Evolutionary conservation across 225 moss, liverwort and hornwort genomes (phyloP).

Genomic region (Marchantia polymorpha): DNA sequence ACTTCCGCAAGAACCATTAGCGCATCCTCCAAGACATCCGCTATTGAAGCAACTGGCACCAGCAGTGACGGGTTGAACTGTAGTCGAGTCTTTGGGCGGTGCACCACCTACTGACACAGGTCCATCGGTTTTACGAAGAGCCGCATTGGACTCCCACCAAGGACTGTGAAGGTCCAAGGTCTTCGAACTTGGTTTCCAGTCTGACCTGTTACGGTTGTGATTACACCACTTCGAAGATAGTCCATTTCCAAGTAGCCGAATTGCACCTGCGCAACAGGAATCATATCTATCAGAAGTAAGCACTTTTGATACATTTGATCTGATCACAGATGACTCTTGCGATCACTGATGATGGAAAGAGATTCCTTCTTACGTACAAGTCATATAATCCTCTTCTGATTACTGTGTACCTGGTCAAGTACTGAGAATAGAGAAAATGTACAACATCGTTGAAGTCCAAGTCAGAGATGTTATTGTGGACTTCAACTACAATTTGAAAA

Average conservation of each 20-base stretch:
- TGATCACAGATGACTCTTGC: background rate
- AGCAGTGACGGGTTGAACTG: background rate
- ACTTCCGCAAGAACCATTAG: too few relatives aligned
- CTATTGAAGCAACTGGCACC: background rate
- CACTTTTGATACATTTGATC: background rate
- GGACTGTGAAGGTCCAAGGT: conserved; percentile 1
- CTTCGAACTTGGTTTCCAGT: background rate
- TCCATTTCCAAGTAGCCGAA: background rate
- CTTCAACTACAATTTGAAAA: background rate
- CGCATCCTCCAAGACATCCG: conserved; percentile 6
- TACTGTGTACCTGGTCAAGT: too few relatives aligned
- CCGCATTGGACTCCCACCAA: conserved; percentile 6
- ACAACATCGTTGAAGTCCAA: too few relatives aligned
- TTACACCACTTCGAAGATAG: conserved; percentile 5
- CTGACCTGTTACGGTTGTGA: background rate
- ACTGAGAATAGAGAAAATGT: too few relatives aligned
- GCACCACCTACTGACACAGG: background rate
- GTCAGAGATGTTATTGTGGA: too few relatives aligned
- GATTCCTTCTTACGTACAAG: too few relatives aligned
- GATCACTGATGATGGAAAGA: background rate
- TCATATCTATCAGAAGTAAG: background rate
- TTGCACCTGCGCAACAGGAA: background rate
- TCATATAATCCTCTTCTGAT: too few relatives aligned
- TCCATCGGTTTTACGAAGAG: background rate
- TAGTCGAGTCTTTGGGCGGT: too few relatives aligned